Conservation (phyloP, 768 basidiomycete genomes). For the Pulveroboletus sp. region DNA sequence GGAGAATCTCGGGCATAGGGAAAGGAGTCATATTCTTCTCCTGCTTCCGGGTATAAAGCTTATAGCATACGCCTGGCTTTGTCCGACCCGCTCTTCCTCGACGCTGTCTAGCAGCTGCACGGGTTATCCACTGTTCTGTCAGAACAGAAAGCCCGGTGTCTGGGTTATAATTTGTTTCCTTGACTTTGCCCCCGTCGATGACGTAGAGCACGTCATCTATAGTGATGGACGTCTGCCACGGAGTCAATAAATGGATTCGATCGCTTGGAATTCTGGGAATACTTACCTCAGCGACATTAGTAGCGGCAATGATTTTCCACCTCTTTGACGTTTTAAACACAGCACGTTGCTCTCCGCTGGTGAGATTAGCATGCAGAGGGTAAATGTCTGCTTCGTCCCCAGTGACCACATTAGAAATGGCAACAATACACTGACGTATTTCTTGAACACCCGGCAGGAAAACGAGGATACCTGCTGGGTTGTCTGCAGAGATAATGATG, state of each 20-base stretch:
- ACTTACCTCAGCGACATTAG: slow-evolving; percentile 85
- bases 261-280: too few relatives aligned
- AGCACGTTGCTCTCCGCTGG: slow-evolving; percentile 74
- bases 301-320: slow-evolving; percentile 86
- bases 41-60: slow-evolving; percentile 74
- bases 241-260: not conserved
- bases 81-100: slow-evolving; percentile 90
- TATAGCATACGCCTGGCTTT: slow-evolving; percentile 79
- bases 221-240: slow-evolving; percentile 79
- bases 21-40: slow-evolving; percentile 66
- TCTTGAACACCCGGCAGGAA: slow-evolving; percentile 92
- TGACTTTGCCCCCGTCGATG: slow-evolving; percentile 80
- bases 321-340: slow-evolving; percentile 62
- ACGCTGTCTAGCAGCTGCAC: slow-evolving; percentile 78
- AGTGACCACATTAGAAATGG: slow-evolving; percentile 39
- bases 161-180: slow-evolving; percentile 72
- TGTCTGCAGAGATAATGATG: slow-evolving; percentile 47
- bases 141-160: slow-evolving; percentile 70
- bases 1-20: slow-evolving; percentile 82
- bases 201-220: slow-evolving; percentile 88
- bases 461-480: slow-evolving; percentile 67
- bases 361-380: slow-evolving; percentile 86
- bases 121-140: slow-evolving; percentile 74
- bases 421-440: slow-evolving; percentile 72
- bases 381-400: slow-evolving; percentile 48